These are phyloP conservation scores for Clarireedia paspali DNA, from an alignment of 2,329 filamentous ascomycete genomes.

Conservation along the genomic window DNA sequence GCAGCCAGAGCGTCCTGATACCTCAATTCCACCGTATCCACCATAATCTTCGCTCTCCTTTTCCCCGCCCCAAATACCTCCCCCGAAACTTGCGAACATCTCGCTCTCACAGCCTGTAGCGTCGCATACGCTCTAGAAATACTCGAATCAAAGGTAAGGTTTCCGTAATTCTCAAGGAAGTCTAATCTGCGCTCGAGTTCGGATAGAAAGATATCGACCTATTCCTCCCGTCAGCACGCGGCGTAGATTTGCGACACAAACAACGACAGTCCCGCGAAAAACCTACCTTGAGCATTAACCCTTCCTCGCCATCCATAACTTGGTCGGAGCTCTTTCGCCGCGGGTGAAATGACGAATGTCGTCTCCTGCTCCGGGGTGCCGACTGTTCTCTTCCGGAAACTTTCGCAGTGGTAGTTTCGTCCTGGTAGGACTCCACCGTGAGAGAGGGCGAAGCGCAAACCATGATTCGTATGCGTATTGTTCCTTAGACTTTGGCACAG, in stretches of 20 bases:
- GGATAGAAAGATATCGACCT: conserved; percentile 74
- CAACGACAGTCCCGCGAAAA: neutral
- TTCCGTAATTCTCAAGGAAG: conserved; percentile 80
- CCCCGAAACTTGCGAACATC: conserved; percentile 84
- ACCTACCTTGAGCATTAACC: conserved; percentile 48
- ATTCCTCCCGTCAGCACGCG: conserved; percentile 5
- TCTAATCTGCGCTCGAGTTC: conserved; percentile 84
- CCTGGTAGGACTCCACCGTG: conserved; percentile 28
- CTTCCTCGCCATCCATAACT: conserved; percentile 55
- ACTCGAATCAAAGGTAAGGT: conserved; percentile 74
- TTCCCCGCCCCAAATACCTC: conserved; percentile 84
- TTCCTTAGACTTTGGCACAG: neutral
- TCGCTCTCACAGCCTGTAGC: conserved; percentile 75
- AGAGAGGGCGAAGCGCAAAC: conserved; percentile 27
- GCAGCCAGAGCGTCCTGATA: conserved; percentile 82
- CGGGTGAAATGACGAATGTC: conserved; percentile 51
- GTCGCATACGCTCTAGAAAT: conserved; percentile 81
- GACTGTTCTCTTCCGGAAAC: conserved; percentile 16
- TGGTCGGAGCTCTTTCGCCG: conserved; percentile 48
- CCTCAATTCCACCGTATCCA: conserved; percentile 81
- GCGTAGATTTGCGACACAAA: neutral
- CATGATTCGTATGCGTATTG: conserved; percentile 18
- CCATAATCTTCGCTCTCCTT: conserved; percentile 76
- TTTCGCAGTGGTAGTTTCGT: conserved; percentile 14
- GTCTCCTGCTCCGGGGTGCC: conserved; percentile 27